Evolutionary conservation across 306 rosid genomes (phyloP), one percentile per base, ranked within the genome.

Genomic region (Luffa aegyptiaca): DNA sequence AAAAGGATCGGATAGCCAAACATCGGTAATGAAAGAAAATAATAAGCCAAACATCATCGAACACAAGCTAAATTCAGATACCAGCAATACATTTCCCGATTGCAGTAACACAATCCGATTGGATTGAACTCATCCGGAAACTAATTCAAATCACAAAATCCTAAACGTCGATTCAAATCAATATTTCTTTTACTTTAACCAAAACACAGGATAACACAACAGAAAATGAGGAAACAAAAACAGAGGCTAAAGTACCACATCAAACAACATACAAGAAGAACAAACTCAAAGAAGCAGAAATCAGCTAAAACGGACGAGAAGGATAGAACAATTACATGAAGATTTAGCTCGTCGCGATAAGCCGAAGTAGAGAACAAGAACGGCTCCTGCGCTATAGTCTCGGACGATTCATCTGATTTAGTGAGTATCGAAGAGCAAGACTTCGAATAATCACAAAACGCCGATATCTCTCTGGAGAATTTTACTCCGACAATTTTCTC

Each of bases 261-360:
- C 39, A 10, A 49, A 18, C 36, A 66, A 64, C n/a, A 52, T 7
- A 63, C 8, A 76, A 77, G 10, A 36, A 51, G 31, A 13, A 20
- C 52, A 55, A 51, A 68, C 56, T 41, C 10, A 55, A 46, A 36
- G 42, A n/a, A 13, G 3, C 48, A 70, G 35, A 17, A 20, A 64
- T 26, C 13, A 53, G 20, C 31, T 3, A 76, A 77, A 36, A 35
- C n/a, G 7, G 33, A 48, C 4, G 21, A 35, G 46, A 77, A 49
- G 33, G 36, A 51, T 2, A 68, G 52, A 13, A 10, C 9, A 42
- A 55, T 48, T 39, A 91, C 97, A 90, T 86, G 86, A 75, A 89
- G 88, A 68, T 84, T 87, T 88, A 88, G 83, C 81, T 84, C 88
- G 41, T 71, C 82, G 78, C 64, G 83, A 59, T 86, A 83, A 83